Evolutionary conservation across 2,329 filamentous ascomycete genomes (phyloP).

Genomic region (Dactylellina sp.): DNA sequence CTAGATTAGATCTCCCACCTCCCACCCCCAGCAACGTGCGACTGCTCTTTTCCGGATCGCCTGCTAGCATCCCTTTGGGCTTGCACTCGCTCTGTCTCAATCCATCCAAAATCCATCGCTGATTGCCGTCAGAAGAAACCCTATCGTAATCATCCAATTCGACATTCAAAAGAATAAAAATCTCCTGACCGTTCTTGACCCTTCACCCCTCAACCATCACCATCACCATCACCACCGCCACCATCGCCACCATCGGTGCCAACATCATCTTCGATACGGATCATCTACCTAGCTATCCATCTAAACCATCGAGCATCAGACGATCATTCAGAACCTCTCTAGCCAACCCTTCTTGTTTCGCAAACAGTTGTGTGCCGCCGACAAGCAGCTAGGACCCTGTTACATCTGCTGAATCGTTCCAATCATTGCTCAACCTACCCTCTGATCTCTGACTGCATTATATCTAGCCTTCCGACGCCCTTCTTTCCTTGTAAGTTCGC

Average conservation of each 20-base stretch:
- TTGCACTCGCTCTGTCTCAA: background rate
- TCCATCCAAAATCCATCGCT: no score
- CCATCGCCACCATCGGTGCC: conserved; percentile 13
- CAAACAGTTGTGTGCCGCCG: conserved; percentile 3
- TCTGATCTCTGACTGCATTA: conserved; percentile 15
- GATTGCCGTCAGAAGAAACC: background rate
- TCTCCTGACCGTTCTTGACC: conserved; percentile 7
- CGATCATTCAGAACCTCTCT: background rate
- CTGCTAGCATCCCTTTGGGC: background rate
- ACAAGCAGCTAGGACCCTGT: background rate
- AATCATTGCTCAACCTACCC: background rate
- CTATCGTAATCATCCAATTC: conserved; percentile 4
- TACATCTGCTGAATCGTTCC: background rate
- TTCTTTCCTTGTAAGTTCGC: conserved; percentile 24
- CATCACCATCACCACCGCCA: conserved; percentile 1
- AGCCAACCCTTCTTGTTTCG: background rate
- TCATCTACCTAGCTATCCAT: background rate
- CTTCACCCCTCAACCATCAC: background rate
- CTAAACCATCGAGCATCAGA: background rate
- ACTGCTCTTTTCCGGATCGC: conserved; percentile 15
- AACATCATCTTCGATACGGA: no score
- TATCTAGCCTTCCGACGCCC: conserved; percentile 20
- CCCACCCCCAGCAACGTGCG: conserved; percentile 3
- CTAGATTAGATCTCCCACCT: background rate
- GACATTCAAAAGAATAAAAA: no score